Conservation (phyloP, 2,329 filamentous ascomycete species). For the Hypoxylon sp. region DNA sequence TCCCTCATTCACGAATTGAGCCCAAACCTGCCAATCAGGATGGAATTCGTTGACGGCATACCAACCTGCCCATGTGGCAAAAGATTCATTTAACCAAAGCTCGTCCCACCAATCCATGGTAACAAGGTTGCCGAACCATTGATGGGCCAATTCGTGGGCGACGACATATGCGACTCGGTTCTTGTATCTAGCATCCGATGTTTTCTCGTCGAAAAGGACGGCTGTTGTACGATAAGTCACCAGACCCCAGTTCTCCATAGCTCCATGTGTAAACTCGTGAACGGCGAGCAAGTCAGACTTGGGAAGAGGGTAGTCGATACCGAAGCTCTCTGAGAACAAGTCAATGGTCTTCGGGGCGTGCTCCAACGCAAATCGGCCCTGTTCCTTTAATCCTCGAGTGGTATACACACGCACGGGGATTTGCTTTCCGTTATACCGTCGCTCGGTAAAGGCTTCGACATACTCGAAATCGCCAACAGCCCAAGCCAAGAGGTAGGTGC, state of each 20-base stretch:
- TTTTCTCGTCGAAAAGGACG: constrained; percentile 94
- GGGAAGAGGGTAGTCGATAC: constrained; percentile 91
- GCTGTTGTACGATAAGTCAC: constrained; percentile 97
- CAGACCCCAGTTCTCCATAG: constrained; percentile 97
- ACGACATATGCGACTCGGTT: constrained; percentile 97
- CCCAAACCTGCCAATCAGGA: constrained; percentile 98
- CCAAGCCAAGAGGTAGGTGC: constrained; percentile 92
- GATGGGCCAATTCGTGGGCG: constrained; percentile 96
- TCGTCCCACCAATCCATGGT: constrained; percentile 99
- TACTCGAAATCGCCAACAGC: constrained; percentile 98
- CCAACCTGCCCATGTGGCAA: constrained; percentile 99
- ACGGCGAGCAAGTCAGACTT: constrained; percentile 93
- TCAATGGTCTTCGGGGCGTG: constrained; percentile 95
- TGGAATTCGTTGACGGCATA: constrained; percentile 90
- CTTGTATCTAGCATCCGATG: constrained; percentile 90
- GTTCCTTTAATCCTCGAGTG: constrained; percentile 91
- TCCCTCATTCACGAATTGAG: constrained; percentile 95
- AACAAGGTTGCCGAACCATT: constrained; percentile 96
- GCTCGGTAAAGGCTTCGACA: constrained; percentile 89
- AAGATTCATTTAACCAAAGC: constrained; percentile 95
- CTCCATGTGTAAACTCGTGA: constrained; percentile 89
- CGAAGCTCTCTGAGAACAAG: constrained; percentile 95
- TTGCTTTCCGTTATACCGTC: constrained; percentile 90
- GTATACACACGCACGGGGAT: constrained; percentile 97
- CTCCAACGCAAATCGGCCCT: constrained; percentile 89